phyloP scores from a whole-genome alignment of 257 asterid genomes.

The Solanum bulbocastanum region DNA sequence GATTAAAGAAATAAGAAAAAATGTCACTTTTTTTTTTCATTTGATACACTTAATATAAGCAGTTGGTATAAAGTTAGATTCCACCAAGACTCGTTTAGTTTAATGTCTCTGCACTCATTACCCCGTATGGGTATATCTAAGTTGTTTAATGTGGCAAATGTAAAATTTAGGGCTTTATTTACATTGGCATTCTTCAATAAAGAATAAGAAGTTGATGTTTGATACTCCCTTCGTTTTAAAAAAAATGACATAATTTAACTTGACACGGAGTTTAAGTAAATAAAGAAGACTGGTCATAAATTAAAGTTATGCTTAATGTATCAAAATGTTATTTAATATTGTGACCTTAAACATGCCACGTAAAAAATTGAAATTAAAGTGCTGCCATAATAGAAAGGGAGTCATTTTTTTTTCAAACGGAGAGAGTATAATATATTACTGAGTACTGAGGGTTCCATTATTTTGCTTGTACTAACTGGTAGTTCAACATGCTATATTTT shows the following conservation, averaged over 20 bases:
- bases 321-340: no score
- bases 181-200: neutral
- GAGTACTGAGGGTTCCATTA: neutral
- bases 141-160: neutral
- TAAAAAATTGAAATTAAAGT: no score
- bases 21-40: neutral
- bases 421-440: neutral
- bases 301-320: no score
- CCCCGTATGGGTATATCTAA: neutral
- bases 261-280: no score
- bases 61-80: neutral
- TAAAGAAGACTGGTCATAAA: neutral
- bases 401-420: no score
- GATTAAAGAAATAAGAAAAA: neutral
- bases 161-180: neutral
- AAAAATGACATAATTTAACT: no score
- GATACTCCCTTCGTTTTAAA: neutral
- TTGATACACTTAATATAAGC: neutral
- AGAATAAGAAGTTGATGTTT: neutral
- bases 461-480: neutral
- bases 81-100: neutral
- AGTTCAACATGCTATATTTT: neutral
- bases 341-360: no score
- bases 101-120: neutral
- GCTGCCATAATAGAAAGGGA: neutral